phyloP scores from a whole-genome alignment of 2,329 filamentous ascomycete genomes.

The Pseudocercospora pini-densiflorae region DNA sequence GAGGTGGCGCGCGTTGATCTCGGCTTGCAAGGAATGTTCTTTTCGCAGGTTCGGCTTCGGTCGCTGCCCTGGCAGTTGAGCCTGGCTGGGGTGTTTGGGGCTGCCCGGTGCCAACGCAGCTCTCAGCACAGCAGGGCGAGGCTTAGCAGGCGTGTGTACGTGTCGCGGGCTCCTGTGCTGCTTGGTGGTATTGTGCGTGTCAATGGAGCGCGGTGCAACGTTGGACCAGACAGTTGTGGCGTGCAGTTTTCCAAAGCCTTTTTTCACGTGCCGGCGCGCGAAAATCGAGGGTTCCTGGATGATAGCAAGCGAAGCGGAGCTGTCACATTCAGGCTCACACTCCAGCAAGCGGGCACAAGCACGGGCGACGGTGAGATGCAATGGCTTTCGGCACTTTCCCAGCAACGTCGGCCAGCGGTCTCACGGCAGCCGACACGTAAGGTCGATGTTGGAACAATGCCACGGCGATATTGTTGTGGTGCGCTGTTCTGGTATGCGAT shows the following conservation, averaged over 20 bases:
- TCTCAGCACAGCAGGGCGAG: constrained; percentile 3
- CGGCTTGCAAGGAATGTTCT: background rate
- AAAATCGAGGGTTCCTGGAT: background rate
- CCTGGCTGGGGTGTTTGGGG: constrained; percentile 1
- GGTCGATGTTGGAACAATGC: background rate
- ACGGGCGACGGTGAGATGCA: background rate
- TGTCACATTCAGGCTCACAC: background rate
- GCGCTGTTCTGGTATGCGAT: background rate
- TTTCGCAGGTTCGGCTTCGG: background rate
- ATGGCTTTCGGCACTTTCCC: background rate
- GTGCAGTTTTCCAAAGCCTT: constrained; percentile 84
- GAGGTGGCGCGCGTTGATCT: constrained; percentile 7
- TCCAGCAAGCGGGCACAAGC: background rate
- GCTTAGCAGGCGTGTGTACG: constrained; percentile 3
- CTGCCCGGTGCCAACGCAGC: background rate
- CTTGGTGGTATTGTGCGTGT: background rate
- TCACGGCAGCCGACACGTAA: background rate
- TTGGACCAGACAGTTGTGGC: background rate
- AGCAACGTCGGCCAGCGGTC: background rate
- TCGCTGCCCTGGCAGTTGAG: background rate
- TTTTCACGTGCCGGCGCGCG: constrained; percentile 68
- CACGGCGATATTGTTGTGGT: background rate
- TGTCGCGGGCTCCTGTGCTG: background rate
- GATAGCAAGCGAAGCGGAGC: background rate
- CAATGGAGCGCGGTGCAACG: background rate